Evolutionary conservation across 805 yeast genomes (phyloP).

Genomic region (Sungouiozyma intestinalis): DNA sequence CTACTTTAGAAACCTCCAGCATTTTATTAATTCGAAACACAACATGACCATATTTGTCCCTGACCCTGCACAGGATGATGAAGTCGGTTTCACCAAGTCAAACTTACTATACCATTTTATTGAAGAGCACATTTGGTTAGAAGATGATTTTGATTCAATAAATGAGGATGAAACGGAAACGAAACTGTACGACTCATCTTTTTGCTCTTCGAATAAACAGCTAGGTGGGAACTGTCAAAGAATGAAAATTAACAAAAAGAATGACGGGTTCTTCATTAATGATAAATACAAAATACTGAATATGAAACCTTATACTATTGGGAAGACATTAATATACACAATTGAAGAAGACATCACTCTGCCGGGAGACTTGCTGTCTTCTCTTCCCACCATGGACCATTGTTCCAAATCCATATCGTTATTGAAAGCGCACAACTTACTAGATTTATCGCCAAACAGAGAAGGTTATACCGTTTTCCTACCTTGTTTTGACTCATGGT

Average conservation of each 20-base stretch:
- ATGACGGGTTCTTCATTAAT: slow-evolving; percentile 36
- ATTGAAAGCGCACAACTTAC: slow-evolving; percentile 41
- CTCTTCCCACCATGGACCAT: slow-evolving; percentile 45
- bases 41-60: slow-evolving; percentile 48
- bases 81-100: slow-evolving; percentile 28
- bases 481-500: slow-evolving; percentile 75
- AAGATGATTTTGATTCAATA: slow-evolving; percentile 9
- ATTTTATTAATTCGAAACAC: slow-evolving; percentile 42
- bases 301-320: slow-evolving; percentile 39
- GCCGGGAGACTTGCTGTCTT: slow-evolving; percentile 54
- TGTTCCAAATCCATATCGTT: slow-evolving; percentile 58
- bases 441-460: slow-evolving; percentile 42
- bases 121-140: slow-evolving; percentile 13
- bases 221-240: slow-evolving; percentile 59
- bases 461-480: slow-evolving; percentile 66
- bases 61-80: slow-evolving; percentile 27
- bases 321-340: slow-evolving; percentile 56
- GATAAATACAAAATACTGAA: slow-evolving; percentile 40
- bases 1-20: slow-evolving; percentile 44
- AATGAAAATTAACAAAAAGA: slow-evolving; percentile 34
- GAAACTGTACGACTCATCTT: slow-evolving; percentile 39
- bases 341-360: slow-evolving; percentile 48
- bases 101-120: slow-evolving; percentile 54
- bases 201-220: slow-evolving; percentile 41
- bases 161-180: slow-evolving; percentile 2